Base-by-base conservation (phyloP, 768 basidiomycete species). In the Suillus discolor region DNA sequence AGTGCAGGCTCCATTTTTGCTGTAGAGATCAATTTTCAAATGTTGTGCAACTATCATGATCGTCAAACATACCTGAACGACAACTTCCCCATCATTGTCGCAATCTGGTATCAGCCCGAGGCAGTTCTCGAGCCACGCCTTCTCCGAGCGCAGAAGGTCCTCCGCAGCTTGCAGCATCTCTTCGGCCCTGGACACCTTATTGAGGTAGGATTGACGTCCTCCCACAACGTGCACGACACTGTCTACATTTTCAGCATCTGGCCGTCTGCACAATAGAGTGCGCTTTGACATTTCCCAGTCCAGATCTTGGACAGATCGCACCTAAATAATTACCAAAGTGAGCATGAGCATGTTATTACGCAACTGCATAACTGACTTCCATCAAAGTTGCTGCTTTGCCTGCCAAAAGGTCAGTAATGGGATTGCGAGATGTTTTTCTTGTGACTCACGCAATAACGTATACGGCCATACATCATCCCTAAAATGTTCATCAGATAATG, bases 381-480 rank as follows among this genome's bases (percentile, higher is more conserved):
- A 94, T 92, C 51, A 90, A 83, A 62, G 87, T 90, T 0, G 87
- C 91, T 63, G 78, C 87, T 75, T 87, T 90, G 65, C 90, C 87
- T 90, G 72, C 57, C 34, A 54, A 63, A 69, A 66, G 41, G 71
- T 62, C 57, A 53, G 16, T 55, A 68, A 66, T 65, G 49, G 36
- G 60, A 44, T 62, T 62, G 39, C 49, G 66, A 62, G 57, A 39
- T 44, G 28, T 70, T 69, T 62, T 41, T 13, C 31, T 66, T 45
- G 62, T 64, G 57, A 80, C 85, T 63, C 75, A 87, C 88, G 83
- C 83, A 92, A 83, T 5, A 85, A 78, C 66, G 86, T 79, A 75
- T 89, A 92, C 0, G 90, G 89, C 89, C 91, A 95, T 74, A 90
- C 93, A 73, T 95, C 93, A 71, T 96, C 94, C 12, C 90, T 93